These are phyloP conservation scores for Mycena kentingensis DNA, from an alignment of 768 basidiomycete genomes.

Conservation along the genomic window DNA sequence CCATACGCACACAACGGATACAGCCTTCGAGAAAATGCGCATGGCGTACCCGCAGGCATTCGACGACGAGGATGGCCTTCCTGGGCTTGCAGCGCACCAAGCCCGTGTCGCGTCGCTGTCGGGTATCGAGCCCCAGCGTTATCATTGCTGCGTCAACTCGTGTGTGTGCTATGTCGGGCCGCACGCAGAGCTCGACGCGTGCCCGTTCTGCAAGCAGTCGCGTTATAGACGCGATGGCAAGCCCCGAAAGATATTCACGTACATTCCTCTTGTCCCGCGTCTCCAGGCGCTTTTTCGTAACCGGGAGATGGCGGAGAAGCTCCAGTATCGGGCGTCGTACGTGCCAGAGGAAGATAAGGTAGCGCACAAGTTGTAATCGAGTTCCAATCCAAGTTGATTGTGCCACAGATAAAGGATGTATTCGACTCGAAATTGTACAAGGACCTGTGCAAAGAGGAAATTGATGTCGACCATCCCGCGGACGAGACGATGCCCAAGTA, in stretches of 20 bases:
- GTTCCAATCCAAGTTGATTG: too few species aligned
- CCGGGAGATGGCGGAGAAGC: conserved; percentile 16
- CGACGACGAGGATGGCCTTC: not conserved
- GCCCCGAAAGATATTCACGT: conserved; percentile 33
- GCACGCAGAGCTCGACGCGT: conserved; percentile 23
- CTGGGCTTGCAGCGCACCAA: not conserved
- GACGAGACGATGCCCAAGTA: conserved; percentile 25
- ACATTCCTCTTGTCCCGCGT: conserved; percentile 35
- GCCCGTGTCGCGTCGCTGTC: conserved; percentile 28
- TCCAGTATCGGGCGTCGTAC: conserved; percentile 31
- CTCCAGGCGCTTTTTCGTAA: conserved; percentile 28
- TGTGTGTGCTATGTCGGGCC: conserved; percentile 21
- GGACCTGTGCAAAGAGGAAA: conserved; percentile 20
- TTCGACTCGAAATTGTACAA: conserved; percentile 40
- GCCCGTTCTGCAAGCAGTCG: conserved; percentile 34
- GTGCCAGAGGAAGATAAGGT: conserved; percentile 12
- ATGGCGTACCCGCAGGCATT: not conserved
- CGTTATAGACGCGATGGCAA: conserved; percentile 12
- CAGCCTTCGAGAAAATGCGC: not conserved
- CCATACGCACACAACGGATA: not conserved
- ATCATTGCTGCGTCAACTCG: conserved; percentile 32
- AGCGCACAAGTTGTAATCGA: too few species aligned
- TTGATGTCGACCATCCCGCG: conserved; percentile 29
- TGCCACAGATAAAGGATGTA: conserved; percentile 39
- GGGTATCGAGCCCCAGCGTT: conserved; percentile 28